Conservation (phyloP, 805 yeast species). For the Lachancea mirantina region DNA sequence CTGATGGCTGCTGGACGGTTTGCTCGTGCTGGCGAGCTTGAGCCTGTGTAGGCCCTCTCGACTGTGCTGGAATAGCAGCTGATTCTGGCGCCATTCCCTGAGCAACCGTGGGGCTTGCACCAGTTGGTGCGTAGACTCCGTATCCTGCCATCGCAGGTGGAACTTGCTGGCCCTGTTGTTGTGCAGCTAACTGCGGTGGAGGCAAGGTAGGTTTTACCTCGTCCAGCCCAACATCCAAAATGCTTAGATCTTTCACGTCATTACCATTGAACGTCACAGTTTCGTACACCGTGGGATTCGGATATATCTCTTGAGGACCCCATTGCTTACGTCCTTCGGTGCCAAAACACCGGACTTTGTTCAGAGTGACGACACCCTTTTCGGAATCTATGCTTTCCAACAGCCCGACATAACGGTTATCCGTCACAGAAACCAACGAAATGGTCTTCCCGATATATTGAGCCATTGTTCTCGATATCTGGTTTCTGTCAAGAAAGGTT, state of each 20-base stretch:
- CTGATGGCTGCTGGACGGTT: neutral
- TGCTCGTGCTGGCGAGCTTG: constrained; percentile 2
- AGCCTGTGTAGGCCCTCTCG: constrained; percentile 1
- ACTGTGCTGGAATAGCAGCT: too few species aligned
- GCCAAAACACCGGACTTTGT: constrained; percentile 75
- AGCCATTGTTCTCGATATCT: constrained; percentile 63
- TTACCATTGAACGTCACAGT: constrained; percentile 82
- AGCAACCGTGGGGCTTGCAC: constrained; percentile 3
- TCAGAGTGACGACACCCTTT: constrained; percentile 80
- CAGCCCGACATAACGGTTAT: constrained; percentile 73
- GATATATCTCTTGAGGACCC: constrained; percentile 61
- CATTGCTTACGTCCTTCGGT: constrained; percentile 83
- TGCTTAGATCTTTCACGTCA: constrained; percentile 84
- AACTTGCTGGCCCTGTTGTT: constrained; percentile 16
- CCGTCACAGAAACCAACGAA: constrained; percentile 26
- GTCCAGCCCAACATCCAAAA: constrained; percentile 64
- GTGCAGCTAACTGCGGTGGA: constrained; percentile 18
- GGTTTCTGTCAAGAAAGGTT: too few species aligned
- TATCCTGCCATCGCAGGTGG: constrained; percentile 32
- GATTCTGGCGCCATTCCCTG: neutral
- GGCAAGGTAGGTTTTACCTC: constrained; percentile 50
- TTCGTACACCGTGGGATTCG: constrained; percentile 63
- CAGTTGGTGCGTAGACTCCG: constrained; percentile 28
- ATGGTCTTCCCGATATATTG: constrained; percentile 82
- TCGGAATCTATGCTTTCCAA: constrained; percentile 83